Evolutionary conservation across 192 early-diverging fungal genomes (phyloP), one percentile per base, ranked within the genome.

Genomic region (Chytriomyces hyalinus): DNA sequence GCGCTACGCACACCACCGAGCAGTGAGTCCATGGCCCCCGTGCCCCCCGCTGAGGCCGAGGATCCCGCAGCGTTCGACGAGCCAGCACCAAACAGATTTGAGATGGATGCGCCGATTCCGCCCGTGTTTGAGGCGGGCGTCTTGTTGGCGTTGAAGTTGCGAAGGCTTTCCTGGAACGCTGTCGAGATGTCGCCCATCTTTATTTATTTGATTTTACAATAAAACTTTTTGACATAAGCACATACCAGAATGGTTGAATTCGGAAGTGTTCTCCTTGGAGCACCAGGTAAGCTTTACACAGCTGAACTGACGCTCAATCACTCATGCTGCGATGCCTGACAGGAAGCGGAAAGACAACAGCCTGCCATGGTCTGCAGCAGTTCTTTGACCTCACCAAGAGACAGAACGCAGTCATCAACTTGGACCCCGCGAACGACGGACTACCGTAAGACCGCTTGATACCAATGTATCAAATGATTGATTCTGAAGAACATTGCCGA

Each of bases 361-460:
- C 84, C 65, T 87, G 85, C 78, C 63, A 86, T 61, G 86, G 84
- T 43, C 71, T 90, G 71, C 67, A 78, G 6, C 87, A 90, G 72
- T 85, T 87, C 64, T 85, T 82, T 62, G 26, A 49, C 15, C 70
- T 73, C 3, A 85, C 83, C 11, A 78, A 87, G 20, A 47, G 89
- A 80, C 80, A 36, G 3, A 24, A 62, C 36, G 81, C 81, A 11
- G 82, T 90, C 48, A 83, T 90, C 5, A 90, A 90, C 59, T 80
- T 90, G 57, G 89, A 90, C 70, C 89, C 89, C 9, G 89, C 89
- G 7, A 90, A 90, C 68, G 89, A 90, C n/a, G 77, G 64, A 5
- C 46, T 87, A 22, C 89, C 87, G 77, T 87, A 70, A 45, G 80
- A 72, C 17, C 9, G 20, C 49, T 17, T 17, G 28, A n/a, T 65